These are phyloP conservation scores for Umbilicaria muhlenbergii DNA, from an alignment of 495 filamentous ascomycete genomes.

Conservation along the genomic window DNA sequence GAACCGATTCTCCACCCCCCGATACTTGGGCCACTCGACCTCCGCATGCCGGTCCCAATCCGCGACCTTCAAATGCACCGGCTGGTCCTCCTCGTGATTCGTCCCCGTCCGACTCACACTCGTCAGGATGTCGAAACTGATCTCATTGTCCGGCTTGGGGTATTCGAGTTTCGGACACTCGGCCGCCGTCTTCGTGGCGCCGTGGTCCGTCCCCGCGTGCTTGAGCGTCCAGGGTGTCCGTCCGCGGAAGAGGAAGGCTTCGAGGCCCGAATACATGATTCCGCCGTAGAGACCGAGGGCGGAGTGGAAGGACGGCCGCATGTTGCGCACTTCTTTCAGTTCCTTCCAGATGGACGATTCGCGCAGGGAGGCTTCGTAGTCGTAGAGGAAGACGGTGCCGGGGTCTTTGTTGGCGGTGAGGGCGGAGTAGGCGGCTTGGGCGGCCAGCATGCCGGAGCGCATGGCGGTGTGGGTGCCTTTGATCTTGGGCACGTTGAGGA, in stretches of 20 bases:
- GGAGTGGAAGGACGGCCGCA: conserved; percentile 83
- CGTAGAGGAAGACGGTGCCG: conserved; percentile 76
- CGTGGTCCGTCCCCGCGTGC: conserved; percentile 56
- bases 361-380: conserved; percentile 86
- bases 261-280: conserved; percentile 82
- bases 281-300: conserved; percentile 78
- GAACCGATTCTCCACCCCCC: conserved; percentile 95
- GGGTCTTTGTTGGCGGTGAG: conserved; percentile 33
- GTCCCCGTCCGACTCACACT: conserved; percentile 88
- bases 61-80: conserved; percentile 82
- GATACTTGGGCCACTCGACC: conserved; percentile 69
- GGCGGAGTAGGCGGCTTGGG: conserved; percentile 71
- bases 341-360: conserved; percentile 85
- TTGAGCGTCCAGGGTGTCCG: conserved; percentile 84
- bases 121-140: conserved; percentile 91
- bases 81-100: conserved; percentile 98
- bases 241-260: conserved; percentile 77
- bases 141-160: conserved; percentile 85
- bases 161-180: conserved; percentile 72
- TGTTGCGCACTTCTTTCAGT: conserved; percentile 89
- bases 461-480: conserved; percentile 98
- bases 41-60: conserved; percentile 85
- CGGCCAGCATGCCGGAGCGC: conserved; percentile 93
- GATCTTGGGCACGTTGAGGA: conserved; percentile 96
- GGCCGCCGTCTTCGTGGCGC: conserved; percentile 57